Conservation (phyloP, 768 basidiomycete species). For the Amylocystis lapponica region DNA sequence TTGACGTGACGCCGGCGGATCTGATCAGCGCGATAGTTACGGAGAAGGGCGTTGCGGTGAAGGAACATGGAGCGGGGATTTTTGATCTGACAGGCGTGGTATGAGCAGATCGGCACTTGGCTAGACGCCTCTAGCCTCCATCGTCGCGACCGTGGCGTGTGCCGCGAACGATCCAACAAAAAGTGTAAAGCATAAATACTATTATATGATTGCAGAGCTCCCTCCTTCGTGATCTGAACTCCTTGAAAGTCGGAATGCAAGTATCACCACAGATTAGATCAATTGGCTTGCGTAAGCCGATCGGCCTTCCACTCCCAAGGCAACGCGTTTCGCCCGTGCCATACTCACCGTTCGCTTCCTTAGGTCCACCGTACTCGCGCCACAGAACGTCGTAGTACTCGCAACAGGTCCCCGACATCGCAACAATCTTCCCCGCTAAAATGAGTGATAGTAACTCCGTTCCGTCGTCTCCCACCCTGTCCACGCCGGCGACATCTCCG, state of each 20-base stretch:
- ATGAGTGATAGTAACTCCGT: conserved; percentile 28
- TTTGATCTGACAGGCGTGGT: conserved; percentile 58
- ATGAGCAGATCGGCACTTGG: neutral
- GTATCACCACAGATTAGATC: no score
- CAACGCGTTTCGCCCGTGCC: no score
- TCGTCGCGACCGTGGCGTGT: neutral
- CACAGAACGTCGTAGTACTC: neutral
- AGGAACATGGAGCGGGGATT: conserved; percentile 43
- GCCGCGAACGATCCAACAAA: neutral
- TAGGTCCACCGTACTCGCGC: neutral
- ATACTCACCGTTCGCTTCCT: no score
- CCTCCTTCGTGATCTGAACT: no score
- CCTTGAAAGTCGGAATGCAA: no score
- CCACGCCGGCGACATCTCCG: conserved; percentile 49
- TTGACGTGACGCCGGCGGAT: conserved; percentile 93
- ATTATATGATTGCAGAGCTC: no score
- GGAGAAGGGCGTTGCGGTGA: conserved; percentile 88
- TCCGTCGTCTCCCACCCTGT: conserved; percentile 39
- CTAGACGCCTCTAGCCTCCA: neutral
- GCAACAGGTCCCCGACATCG: no score
- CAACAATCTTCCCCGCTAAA: neutral
- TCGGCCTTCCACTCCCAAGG: no score
- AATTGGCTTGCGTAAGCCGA: no score
- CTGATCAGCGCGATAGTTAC: conserved; percentile 94
- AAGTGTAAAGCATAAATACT: no score